phyloP scores from a whole-genome alignment of 768 basidiomycete species.

The Polyporus arcularius region DNA sequence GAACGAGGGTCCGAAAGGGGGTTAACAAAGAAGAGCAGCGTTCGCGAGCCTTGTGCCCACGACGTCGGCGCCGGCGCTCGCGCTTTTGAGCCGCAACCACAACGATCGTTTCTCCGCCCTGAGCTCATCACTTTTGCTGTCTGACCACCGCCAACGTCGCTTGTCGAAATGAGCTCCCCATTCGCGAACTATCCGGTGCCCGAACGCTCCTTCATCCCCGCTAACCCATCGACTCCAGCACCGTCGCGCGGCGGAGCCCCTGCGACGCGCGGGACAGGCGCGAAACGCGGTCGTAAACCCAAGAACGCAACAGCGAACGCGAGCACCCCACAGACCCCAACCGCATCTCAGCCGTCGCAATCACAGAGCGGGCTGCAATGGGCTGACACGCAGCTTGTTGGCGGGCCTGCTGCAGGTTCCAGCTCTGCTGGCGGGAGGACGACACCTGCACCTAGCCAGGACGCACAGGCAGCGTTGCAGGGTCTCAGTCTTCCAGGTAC shows the following conservation, averaged over 20 bases:
- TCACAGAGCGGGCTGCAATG: slow-evolving; percentile 6
- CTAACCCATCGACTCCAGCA: slow-evolving; percentile 10
- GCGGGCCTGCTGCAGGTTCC: slow-evolving; percentile 1
- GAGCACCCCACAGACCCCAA: slow-evolving; percentile 19
- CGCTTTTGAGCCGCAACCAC: neutral
- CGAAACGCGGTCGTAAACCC: slow-evolving; percentile 36
- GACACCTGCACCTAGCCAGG: slow-evolving; percentile 6
- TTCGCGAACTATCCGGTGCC: slow-evolving; percentile 29
- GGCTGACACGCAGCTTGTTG: slow-evolving; percentile 6
- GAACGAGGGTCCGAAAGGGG: neutral
- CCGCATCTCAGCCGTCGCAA: slow-evolving; percentile 9
- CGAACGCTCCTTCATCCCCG: slow-evolving; percentile 28
- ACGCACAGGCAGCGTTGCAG: slow-evolving; percentile 5
- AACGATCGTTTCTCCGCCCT: neutral
- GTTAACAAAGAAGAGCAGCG: neutral
- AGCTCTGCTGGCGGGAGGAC: slow-evolving; percentile 1
- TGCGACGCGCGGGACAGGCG: slow-evolving; percentile 23
- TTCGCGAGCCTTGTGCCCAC: neutral
- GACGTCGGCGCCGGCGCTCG: neutral
- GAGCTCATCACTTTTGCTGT: neutral
- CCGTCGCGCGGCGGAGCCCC: slow-evolving; percentile 17
- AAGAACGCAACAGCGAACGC: slow-evolving; percentile 25
- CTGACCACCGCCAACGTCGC: neutral
- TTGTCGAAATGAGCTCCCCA: slow-evolving; percentile 25
- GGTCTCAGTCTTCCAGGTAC: slow-evolving; percentile 26